phyloP scores from a whole-genome alignment of 306 rosid species.

The Ochetophila trinervis region DNA sequence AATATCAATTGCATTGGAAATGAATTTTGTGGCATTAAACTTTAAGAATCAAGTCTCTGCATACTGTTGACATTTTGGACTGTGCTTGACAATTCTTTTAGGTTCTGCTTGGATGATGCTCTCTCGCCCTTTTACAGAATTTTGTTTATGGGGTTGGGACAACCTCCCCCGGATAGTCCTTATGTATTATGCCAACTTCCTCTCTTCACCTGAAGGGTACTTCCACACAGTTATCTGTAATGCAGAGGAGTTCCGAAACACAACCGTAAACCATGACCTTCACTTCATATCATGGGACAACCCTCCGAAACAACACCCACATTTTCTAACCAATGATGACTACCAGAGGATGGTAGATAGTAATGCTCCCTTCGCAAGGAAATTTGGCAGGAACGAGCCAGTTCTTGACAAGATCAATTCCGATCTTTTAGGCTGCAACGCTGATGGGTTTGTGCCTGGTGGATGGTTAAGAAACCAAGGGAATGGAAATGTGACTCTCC shows the following conservation, averaged over 20 bases:
- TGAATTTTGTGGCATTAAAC: neutral
- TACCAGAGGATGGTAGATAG: conserved; percentile 60
- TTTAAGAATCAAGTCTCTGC: neutral
- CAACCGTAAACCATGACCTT: conserved; percentile 75
- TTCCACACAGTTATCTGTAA: conserved; percentile 84
- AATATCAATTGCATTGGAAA: neutral
- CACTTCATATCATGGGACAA: conserved; percentile 89
- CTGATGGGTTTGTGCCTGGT: conserved; percentile 58
- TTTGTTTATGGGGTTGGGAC: conserved; percentile 81
- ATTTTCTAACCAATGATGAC: conserved; percentile 54
- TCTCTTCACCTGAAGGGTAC: conserved; percentile 79
- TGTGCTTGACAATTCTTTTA: conserved; percentile 31
- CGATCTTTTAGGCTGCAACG: conserved; percentile 49
- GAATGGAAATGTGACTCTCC: conserved; percentile 25
- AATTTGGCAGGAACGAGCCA: conserved; percentile 54
- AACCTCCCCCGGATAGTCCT: conserved; percentile 72
- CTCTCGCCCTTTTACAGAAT: conserved; percentile 64
- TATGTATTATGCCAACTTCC: conserved; percentile 82
- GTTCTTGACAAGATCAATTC: conserved; percentile 55
- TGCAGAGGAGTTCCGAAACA: conserved; percentile 63
- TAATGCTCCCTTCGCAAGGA: conserved; percentile 68
- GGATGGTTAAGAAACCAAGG: conserved; percentile 43
- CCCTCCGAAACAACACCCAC: conserved; percentile 79
- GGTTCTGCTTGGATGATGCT: conserved; percentile 97
- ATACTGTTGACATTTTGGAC: conserved; percentile 2